Percentiles rank a stretch among this genome's conserved stretches.
phyloP scores from a whole-genome alignment of 1,284 basidiomycete species.

The Tilletia caries region DNA sequence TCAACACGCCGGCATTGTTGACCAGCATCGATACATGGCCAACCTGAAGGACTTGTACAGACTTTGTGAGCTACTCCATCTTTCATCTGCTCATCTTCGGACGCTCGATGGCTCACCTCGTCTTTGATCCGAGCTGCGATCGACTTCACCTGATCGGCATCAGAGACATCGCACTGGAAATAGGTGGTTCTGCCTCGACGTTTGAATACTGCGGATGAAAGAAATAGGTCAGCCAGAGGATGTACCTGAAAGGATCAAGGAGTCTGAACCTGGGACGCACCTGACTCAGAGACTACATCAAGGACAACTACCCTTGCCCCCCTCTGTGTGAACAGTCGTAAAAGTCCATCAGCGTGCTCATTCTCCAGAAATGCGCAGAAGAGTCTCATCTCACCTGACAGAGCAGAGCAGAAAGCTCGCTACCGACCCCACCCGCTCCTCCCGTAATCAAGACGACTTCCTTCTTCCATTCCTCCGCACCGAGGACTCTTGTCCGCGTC shows the following conservation, averaged over 20 bases:
- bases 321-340: not conserved
- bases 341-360: no score
- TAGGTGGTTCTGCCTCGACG: constrained; percentile 62
- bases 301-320: not conserved
- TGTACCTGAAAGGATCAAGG: not conserved
- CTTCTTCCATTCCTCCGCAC: not conserved
- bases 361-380: no score
- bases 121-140: constrained; percentile 66
- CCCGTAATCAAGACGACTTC: constrained; percentile 16
- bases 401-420: not conserved
- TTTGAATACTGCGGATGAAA: no score
- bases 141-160: constrained; percentile 72
- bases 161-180: constrained; percentile 84
- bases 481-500: not conserved
- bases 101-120: constrained; percentile 73
- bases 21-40: constrained; percentile 68
- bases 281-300: not conserved
- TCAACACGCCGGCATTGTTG: constrained; percentile 93
- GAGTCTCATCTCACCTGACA: not conserved
- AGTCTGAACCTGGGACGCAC: constrained; percentile 59
- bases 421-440: not conserved
- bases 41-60: constrained; percentile 12
- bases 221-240: not conserved
- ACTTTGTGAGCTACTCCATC: not conserved
- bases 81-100: no score